These are phyloP conservation scores for Craspedostauros australis DNA, from an alignment of 108 stramenopile genomes.

Conservation along the genomic window DNA sequence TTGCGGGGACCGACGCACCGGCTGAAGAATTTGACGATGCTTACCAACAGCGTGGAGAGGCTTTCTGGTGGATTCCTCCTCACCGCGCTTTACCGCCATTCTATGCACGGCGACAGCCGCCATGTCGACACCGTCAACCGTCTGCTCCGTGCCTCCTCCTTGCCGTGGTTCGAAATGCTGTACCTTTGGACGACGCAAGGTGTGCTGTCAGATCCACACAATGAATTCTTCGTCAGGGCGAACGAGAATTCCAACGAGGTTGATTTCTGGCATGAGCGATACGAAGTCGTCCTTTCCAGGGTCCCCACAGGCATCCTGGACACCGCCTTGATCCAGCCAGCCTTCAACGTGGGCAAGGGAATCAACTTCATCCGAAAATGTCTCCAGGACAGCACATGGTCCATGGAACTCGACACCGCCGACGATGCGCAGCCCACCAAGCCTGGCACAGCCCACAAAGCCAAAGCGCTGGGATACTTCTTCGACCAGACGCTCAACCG, in stretches of 20 bases:
- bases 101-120: conserved; percentile 73
- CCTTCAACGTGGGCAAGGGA: conserved; percentile 86
- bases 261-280: conserved; percentile 77
- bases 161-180: conserved; percentile 70
- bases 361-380: conserved; percentile 92
- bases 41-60: conserved; percentile 59
- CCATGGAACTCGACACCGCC: conserved; percentile 25
- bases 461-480: conserved; percentile 15
- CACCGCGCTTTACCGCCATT: conserved; percentile 63
- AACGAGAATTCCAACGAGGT: conserved; percentile 14
- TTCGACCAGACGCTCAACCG: conserved; percentile 11
- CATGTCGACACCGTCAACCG: conserved; percentile 55
- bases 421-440: conserved; percentile 10
- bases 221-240: conserved; percentile 78
- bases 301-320: conserved; percentile 80
- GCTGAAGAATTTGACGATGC: conserved; percentile 61
- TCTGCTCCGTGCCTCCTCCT: conserved; percentile 50
- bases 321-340: conserved; percentile 47
- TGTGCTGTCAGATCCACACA: conserved; percentile 47
- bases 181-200: conserved; percentile 68
- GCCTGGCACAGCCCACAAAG: too few species aligned
- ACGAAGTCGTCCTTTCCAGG: conserved; percentile 51
- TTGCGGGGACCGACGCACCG: conserved; percentile 46
- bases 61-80: conserved; percentile 81
- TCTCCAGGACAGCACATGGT: conserved; percentile 69